A percentile compares a stretch with the other conserved stretches of the same genome.
These are phyloP conservation scores for Phyllosticta citribraziliensis DNA, from an alignment of 2,329 filamentous ascomycete genomes.

Conservation along the genomic window DNA sequence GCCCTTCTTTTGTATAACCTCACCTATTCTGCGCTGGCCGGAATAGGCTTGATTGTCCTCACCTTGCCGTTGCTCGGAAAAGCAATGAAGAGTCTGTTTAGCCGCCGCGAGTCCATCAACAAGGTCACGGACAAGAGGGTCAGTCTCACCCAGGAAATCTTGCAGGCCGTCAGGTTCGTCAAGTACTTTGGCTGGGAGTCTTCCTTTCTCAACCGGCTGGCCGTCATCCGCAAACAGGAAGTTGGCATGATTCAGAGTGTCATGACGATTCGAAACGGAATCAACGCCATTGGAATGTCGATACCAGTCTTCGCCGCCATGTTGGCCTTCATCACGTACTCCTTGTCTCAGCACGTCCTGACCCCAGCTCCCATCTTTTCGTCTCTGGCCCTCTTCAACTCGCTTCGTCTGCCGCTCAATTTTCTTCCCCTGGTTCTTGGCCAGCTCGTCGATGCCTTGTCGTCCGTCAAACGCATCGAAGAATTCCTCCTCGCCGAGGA, in stretches of 20 bases:
- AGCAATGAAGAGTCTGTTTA: conserved; percentile 68
- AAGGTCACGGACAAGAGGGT: conserved; percentile 90
- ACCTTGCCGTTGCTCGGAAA: conserved; percentile 67
- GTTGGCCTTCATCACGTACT: conserved; percentile 80
- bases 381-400: conserved; percentile 87
- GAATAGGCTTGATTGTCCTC: conserved; percentile 72
- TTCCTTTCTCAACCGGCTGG: conserved; percentile 69
- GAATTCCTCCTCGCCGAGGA: conserved; percentile 85
- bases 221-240: conserved; percentile 63
- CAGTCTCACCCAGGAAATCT: conserved; percentile 81
- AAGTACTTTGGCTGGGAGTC: conserved; percentile 96
- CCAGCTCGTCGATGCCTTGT: conserved; percentile 81
- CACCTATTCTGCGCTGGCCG: conserved; percentile 79
- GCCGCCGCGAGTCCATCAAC: conserved; percentile 71
- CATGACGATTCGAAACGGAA: conserved; percentile 71
- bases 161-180: conserved; percentile 86
- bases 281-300: conserved; percentile 75
- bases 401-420: conserved; percentile 80
- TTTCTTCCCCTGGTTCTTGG: conserved; percentile 79
- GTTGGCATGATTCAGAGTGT: conserved; percentile 77
- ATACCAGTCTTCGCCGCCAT: conserved; percentile 92
- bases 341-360: conserved; percentile 54
- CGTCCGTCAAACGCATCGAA: conserved; percentile 74
- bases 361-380: conserved; percentile 78
- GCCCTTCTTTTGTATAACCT: conserved; percentile 76